Conservation (phyloP, 345 rosid species). For the Brassica juncea region DNA sequence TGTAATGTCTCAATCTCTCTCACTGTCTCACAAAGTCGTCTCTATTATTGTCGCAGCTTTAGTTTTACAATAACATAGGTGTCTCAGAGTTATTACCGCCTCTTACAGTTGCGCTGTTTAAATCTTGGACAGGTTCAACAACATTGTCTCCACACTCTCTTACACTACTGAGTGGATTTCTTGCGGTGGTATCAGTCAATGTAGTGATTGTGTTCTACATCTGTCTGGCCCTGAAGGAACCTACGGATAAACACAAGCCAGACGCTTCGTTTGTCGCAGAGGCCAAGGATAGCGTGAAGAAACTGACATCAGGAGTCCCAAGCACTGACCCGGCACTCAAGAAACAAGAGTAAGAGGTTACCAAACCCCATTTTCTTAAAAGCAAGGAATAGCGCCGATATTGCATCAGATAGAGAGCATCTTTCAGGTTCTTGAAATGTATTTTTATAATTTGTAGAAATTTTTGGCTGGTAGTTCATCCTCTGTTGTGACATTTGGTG, state of each 20-base stretch:
- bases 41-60: background rate
- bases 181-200: conserved; percentile 89
- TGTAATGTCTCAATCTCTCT: background rate
- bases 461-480: background rate
- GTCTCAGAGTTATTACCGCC: background rate
- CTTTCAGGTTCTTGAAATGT: conserved; percentile 10
- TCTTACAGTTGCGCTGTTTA: conserved; percentile 7
- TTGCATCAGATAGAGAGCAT: conserved; percentile 22
- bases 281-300: conserved; percentile 74
- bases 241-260: conserved; percentile 77
- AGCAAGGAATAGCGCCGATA: background rate
- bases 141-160: conserved; percentile 63
- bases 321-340: conserved; percentile 47
- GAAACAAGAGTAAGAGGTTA: conserved; percentile 48
- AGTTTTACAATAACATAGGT: background rate
- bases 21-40: background rate
- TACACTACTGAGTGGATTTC: conserved; percentile 79
- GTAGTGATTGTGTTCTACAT: conserved; percentile 84
- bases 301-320: conserved; percentile 40
- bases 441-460: conserved; percentile 17
- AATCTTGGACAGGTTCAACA: conserved; percentile 57
- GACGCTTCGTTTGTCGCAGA: conserved; percentile 72
- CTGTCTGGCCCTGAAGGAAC: conserved; percentile 85
- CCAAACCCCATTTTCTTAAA: background rate
- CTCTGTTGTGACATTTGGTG: conserved; percentile 10